Conservation (phyloP, 2,329 filamentous ascomycete species). For the Aspergillus sojae region DNA sequence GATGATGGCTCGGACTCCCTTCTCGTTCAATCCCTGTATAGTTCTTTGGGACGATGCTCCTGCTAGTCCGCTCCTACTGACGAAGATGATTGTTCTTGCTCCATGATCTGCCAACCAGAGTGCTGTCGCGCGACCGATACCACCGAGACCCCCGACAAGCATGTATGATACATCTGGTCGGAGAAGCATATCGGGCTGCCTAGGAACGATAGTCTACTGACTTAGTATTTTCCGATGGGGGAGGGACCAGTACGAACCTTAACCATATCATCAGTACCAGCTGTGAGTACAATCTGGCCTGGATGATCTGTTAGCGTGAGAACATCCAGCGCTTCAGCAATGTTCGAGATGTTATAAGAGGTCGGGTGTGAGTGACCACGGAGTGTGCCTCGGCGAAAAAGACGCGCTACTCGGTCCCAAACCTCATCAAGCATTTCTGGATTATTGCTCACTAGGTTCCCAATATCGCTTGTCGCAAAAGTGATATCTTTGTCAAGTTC, state of each 20-base stretch:
- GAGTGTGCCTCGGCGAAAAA: conserved; percentile 20
- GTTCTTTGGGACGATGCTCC: conserved; percentile 20
- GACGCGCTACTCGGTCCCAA: conserved; percentile 16
- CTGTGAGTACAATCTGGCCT: conserved; percentile 11
- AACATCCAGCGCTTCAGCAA: conserved; percentile 16
- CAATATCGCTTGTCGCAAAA: conserved; percentile 21
- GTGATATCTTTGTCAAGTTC: conserved; percentile 9
- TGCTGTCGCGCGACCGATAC: conserved; percentile 28
- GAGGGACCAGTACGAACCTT: background rate
- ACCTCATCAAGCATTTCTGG: conserved; percentile 6
- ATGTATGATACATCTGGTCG: conserved; percentile 26
- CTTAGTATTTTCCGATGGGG: background rate
- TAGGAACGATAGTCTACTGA: background rate
- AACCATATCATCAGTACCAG: background rate
- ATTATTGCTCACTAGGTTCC: conserved; percentile 13
- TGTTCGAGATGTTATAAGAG: conserved; percentile 9
- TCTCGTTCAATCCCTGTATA: conserved; percentile 19
- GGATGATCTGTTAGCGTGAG: conserved; percentile 5
- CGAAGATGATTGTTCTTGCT: conserved; percentile 54
- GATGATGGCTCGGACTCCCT: conserved; percentile 22
- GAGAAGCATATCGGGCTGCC: background rate
- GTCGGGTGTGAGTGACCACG: conserved; percentile 10
- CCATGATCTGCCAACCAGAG: conserved; percentile 54
- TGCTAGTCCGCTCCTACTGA: conserved; percentile 49
- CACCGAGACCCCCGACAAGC: conserved; percentile 32